Conservation (phyloP, 371 early-diverging fungal species). For the Mucor saturninus region DNA sequence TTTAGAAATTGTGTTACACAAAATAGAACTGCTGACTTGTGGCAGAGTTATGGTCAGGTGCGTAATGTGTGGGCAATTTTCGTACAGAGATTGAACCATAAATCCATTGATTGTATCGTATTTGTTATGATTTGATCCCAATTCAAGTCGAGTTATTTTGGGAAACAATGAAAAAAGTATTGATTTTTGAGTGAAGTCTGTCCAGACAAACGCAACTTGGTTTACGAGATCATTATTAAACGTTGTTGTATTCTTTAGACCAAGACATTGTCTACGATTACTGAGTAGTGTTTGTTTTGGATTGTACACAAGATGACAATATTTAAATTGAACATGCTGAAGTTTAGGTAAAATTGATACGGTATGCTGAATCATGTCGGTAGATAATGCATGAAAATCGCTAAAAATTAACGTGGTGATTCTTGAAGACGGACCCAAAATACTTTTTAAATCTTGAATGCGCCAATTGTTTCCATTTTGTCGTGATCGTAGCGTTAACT, state of each 20-base stretch:
- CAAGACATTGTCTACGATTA: neutral
- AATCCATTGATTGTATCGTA: conserved; percentile 2
- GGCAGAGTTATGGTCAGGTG: conserved; percentile 26
- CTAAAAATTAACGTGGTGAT: conserved; percentile 24
- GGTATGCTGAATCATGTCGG: conserved; percentile 37
- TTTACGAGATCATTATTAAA: neutral
- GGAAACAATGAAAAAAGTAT: neutral
- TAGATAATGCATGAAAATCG: conserved; percentile 38
- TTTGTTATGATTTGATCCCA: conserved; percentile 15
- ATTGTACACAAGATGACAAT: conserved; percentile 30
- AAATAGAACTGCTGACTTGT: conserved; percentile 16
- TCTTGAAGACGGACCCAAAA: conserved; percentile 10
- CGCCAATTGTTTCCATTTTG: conserved; percentile 35
- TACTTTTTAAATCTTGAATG: conserved; percentile 15
- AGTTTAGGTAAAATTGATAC: conserved; percentile 19
- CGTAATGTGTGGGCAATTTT: conserved; percentile 20
- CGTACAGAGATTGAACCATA: conserved; percentile 3
- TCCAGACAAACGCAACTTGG: conserved; percentile 21
- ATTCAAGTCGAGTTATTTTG: conserved; percentile 14
- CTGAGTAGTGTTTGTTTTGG: neutral
- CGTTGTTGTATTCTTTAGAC: neutral
- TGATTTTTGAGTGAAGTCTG: conserved; percentile 35
- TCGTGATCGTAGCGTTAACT: conserved; percentile 29
- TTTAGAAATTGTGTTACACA: conserved; percentile 17
- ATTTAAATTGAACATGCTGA: conserved; percentile 26